Base-by-base conservation (phyloP, 106 monocot species). In the Dendrobium catenatum region DNA sequence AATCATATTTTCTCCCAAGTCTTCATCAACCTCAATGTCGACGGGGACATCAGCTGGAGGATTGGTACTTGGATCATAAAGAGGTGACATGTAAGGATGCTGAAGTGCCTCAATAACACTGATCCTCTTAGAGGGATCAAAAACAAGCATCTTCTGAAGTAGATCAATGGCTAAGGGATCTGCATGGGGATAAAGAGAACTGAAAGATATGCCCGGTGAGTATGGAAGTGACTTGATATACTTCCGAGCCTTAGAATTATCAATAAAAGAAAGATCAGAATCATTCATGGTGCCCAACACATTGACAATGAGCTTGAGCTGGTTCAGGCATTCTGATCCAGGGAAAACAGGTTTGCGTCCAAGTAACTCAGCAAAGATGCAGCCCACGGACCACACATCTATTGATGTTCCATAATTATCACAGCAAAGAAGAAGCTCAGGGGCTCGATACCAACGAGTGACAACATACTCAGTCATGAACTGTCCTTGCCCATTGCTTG, bases 401-500 rank as follows among this genome's bases (percentile, higher is more conserved):
- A 92, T 92, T 55, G 92, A 92, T 19, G 92, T 92, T 46, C 86
- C 92, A 79, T 92, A 92, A 54, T 87, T 87, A 58, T 92, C 92
- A 70, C 92, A 92, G 80, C 92, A 89, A 16, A 92, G 89, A 9
- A 92, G 87, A 1, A 92, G 79, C 82, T 92, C 92, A 7, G 92
- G 92, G 20, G 92, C 92, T 19, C 92, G 81, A 81, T 92, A 92
- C 92, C 92, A 92, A 48, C 92, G 87, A 18, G 92, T 92, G 67
- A 92, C 92, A 42, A 92, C 92, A 82, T 92, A 92, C 82, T 92
- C 92, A 4, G 92, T 92, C 92, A 92, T 92, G 48, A 92, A 86
- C 31, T 87, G 85, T 37, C 82, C 86, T 72, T 85, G 84, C 27
- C 82, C 82, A 68, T 80, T 87, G 19, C 84, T 84, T 9, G 89